These are phyloP conservation scores for Chiua sp. DNA, from an alignment of 1,284 basidiomycete genomes.

Conservation along the genomic window DNA sequence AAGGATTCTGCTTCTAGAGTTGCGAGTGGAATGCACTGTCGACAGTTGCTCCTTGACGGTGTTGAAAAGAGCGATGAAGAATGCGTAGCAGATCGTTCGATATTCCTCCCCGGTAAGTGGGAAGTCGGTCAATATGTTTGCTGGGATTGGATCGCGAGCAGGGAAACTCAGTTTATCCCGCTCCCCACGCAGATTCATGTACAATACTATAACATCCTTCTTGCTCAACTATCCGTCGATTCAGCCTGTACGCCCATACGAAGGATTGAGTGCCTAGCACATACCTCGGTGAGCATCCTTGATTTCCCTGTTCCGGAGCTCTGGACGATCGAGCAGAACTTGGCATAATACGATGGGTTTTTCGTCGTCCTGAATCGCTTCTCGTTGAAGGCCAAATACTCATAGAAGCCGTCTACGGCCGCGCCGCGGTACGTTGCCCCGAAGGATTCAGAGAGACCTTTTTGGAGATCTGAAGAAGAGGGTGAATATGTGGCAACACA, in stretches of 20 bases:
- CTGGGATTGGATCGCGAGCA: constrained; percentile 9
- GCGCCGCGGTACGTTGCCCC: constrained; percentile 6
- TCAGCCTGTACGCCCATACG: neutral
- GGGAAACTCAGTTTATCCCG: constrained; percentile 11
- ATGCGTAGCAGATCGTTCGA: neutral
- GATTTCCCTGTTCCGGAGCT: constrained; percentile 29
- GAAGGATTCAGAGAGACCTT: neutral
- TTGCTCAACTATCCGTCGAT: constrained; percentile 7
- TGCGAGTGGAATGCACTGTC: neutral
- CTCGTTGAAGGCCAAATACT: constrained; percentile 21
- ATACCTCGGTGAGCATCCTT: constrained; percentile 24
- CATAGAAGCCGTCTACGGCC: constrained; percentile 19
- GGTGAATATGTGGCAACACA: too few relatives aligned
- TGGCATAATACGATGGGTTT: constrained; percentile 13
- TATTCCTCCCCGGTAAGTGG: neutral
- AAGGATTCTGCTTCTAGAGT: neutral
- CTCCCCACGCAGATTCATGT: constrained; percentile 21
- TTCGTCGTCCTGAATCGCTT: neutral
- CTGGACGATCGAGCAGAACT: constrained; percentile 25
- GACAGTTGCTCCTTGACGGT: constrained; percentile 3
- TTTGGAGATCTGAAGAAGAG: neutral
- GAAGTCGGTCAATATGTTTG: constrained; percentile 10
- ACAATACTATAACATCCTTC: constrained; percentile 19
- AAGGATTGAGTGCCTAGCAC: neutral
- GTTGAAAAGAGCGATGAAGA: constrained; percentile 19